phyloP scores from a whole-genome alignment of 148 eudicot species.

The Gaultheria prostrata region DNA sequence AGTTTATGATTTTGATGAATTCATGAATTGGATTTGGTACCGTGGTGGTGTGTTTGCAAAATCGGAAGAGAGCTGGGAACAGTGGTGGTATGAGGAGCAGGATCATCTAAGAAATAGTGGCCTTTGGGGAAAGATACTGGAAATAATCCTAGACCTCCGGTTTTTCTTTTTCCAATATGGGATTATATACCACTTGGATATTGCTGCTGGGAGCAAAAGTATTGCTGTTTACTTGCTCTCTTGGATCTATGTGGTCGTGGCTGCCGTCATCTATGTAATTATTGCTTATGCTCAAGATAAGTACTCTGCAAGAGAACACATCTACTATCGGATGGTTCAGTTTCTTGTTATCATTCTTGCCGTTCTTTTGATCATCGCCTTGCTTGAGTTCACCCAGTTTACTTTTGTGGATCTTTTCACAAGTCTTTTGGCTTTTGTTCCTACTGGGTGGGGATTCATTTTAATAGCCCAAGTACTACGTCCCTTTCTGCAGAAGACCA shows the following conservation, averaged over 20 bases:
- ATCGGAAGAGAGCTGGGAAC: constrained; percentile 89
- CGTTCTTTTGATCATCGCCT: constrained; percentile 52
- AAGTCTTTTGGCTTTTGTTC: constrained; percentile 78
- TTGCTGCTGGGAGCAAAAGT: constrained; percentile 65
- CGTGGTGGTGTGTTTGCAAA: constrained; percentile 78
- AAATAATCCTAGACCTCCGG: constrained; percentile 70
- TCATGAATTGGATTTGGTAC: constrained; percentile 92
- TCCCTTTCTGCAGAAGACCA: constrained; percentile 47
- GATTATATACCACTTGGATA: constrained; percentile 76
- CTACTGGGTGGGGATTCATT: constrained; percentile 92
- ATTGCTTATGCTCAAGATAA: constrained; percentile 63
- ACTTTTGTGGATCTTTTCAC: constrained; percentile 62
- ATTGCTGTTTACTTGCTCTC: constrained; percentile 79
- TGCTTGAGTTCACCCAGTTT: constrained; percentile 59
- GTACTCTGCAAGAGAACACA: constrained; percentile 78
- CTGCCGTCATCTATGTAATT: constrained; percentile 40
- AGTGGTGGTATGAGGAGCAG: constrained; percentile 96
- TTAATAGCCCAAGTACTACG: constrained; percentile 76
- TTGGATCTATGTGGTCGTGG: constrained; percentile 78
- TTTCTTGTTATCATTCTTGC: constrained; percentile 58
- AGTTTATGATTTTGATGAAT: constrained; percentile 82
- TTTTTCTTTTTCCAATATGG: constrained; percentile 97
- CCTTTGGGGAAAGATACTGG: constrained; percentile 75
- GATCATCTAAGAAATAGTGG: constrained; percentile 90
- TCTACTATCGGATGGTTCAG: constrained; percentile 86